Percentiles rank a stretch among this genome's conserved stretches.
Conservation (phyloP, 768 basidiomycete species). For the Auricularia sp. region DNA sequence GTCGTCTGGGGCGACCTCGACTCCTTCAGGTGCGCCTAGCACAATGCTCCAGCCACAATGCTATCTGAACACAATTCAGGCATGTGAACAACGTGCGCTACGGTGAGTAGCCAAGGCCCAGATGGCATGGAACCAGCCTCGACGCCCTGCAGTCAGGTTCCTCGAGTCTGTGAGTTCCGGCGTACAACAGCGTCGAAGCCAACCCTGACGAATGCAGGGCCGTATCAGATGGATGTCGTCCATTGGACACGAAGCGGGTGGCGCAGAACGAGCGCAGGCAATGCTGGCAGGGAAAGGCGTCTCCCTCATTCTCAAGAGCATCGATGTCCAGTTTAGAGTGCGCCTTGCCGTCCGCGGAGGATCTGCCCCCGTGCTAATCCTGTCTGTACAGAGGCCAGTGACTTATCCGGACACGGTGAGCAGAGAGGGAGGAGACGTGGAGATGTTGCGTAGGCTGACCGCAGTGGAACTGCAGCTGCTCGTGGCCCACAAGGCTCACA, state of each 20-base stretch:
- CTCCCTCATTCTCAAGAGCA: slow-evolving; percentile 12
- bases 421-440: too few relatives aligned
- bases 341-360: background rate
- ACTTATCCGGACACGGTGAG: slow-evolving; percentile 11
- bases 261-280: slow-evolving; percentile 5
- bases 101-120: slow-evolving; percentile 3
- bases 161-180: slow-evolving; percentile 7
- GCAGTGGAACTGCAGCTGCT: background rate
- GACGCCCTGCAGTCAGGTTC: slow-evolving; percentile 1
- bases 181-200: background rate
- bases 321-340: slow-evolving; percentile 10
- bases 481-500: slow-evolving; percentile 4
- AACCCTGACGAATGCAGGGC: slow-evolving; percentile 5
- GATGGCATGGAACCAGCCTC: too few relatives aligned
- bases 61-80: background rate
- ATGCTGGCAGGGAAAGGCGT: slow-evolving; percentile 9
- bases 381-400: slow-evolving; percentile 8
- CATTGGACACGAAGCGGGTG: slow-evolving; percentile 5
- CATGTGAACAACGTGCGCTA: slow-evolving; percentile 14
- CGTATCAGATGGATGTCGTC: slow-evolving; percentile 12
- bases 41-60: background rate
- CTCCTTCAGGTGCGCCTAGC: slow-evolving; percentile 8
- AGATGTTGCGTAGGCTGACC: too few relatives aligned
- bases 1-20: slow-evolving; percentile 12
- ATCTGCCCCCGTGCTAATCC: background rate